Evolutionary conservation across 2,329 filamentous ascomycete genomes (phyloP), one percentile per base, ranked within the genome.

Genomic region (Alternaria consortialis): DNA sequence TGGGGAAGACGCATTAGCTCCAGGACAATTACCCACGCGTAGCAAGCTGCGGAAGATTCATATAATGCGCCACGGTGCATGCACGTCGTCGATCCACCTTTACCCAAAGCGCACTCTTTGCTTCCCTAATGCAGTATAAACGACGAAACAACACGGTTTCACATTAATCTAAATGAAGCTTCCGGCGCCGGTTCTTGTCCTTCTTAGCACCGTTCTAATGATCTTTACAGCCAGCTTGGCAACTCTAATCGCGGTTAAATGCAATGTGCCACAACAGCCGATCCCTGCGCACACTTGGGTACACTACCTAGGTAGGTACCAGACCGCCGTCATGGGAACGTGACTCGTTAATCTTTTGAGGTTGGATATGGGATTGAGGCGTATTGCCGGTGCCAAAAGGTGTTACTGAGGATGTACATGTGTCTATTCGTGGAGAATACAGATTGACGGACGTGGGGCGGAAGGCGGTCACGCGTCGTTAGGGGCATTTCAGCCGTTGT

Each of bases 101-200:
- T 53, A 43, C 37, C 15, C 37, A 25, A 43, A 25, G 27, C 37
- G 29, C 37, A 32, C 37, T 17, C 20, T 25, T 20, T 6, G 13
- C 25, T 46, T 54, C 27, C 50, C 34, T 40, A 40, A 53, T 37
- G 17, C 17, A 39, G 50, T 17, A 32, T 39, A 37, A 29, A 46
- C 29, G 17, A 43, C 39, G 53, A 43, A 43, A 29, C 36, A 39
- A 44, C 17, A 43, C 23, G 17, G 51, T 48, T 48, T 55, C 51
- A n/a, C 43, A 23, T 55, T 62, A 70, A 67, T 70, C 17, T 70
- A 63, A 40, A 51, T 48, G 59, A 65, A 68, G 64, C 65, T 66
- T 66, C 59, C 65, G 53, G 61, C 59, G 60, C 55, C 58, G 47
- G 56, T 55, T 58, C 65, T 67, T 68, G 59, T 60, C 58, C 40